Evolutionary conservation across 2,329 filamentous ascomycete genomes (phyloP), one percentile per base, ranked within the genome.

Genomic region (Monosporascus sp.): DNA sequence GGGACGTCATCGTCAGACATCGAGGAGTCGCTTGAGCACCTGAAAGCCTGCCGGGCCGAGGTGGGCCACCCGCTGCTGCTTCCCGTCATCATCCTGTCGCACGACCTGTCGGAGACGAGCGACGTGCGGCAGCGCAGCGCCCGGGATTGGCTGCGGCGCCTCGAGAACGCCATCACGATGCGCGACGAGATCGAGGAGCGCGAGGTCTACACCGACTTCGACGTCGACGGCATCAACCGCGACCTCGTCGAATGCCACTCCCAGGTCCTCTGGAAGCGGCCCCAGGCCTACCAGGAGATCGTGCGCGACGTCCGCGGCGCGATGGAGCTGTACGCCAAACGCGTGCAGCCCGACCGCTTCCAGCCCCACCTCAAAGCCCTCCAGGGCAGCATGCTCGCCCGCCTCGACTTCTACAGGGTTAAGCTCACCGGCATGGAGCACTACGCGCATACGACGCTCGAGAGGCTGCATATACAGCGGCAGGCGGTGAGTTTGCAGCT

Each of bases 161-260:
- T 86, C 27, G 83, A 86, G 67, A 77, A 85, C 59, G 81, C 81
- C 41, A 79, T 86, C 53, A 81, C 76, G 53, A 74, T 84, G 73
- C 78, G 83, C 50, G 75, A 80, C 56, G 82, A 85, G 66, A 80
- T 85, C 49, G 77, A 81, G 48, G 74, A 77, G 59, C 73, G 72
- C 49, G 80, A 83, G 63, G 72, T 73, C 58, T 82, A 83, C 61
- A 74, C 75, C 7, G 70, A 75, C 18, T 70, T 85, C 47, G 79
- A 85, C 57, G 72, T 86, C 2, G 82, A 86, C 62, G 75, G 77
- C 51, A 74, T 86, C 64, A 85, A 81, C 63, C 73, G 80, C 27
- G 81, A 85, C 61, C 71, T 86, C 45, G 82, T 85, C 56, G 82
- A 86, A 69, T 86, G 82, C 59, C 81, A 85, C 62, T 76, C 77